Base-by-base conservation (phyloP, 495 filamentous ascomycete species). In the Parathielavia hyrcaniae region DNA sequence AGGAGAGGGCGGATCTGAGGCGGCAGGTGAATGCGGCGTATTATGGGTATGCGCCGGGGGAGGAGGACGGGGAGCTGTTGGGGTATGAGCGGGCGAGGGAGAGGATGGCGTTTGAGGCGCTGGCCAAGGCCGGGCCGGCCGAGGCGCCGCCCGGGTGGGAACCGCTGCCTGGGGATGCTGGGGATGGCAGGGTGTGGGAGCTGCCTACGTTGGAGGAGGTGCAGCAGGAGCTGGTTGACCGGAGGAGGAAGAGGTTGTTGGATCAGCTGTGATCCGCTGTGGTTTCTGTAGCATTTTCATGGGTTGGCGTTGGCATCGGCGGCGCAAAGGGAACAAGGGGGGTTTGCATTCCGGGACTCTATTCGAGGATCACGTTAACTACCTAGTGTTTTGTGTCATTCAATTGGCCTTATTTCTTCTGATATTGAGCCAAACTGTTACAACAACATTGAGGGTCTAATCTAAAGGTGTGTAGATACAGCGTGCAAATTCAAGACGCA, bases 21-120 rank as follows among this genome's bases (percentile, higher is more conserved):
- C 85, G 80, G 75, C 81, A 86, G 62, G 91, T 97, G 4, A 90
- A 98, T 79, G 95, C 95, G 19, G 86, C 85, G 48, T 98, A 98
- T 66, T 98, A 96, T 67, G 93, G 93, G 35, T 98, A 95, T 71
- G 89, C 90, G 63, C 80, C 92, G 23, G 90, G 91, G 66, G 93
- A 97, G 71, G 93, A 97, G 72, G 93, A 97, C 72, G 90, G 88
- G 0, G 82, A 80, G 47, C 67, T 97, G 66, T 66, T 97, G 56
- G 83, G 75, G 48, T 97, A 96, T 69, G 93, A 98, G 73, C 77
- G 73, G 47, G 71, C 80, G 67, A 92, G 89, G 77, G 93, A 97
- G 77, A 80, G 84, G 64, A 86, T 95, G 71, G 88, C 90, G 2
- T 75, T 80, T 51, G 85, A 90, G 66, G 77, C 77, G 57, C 64